Conservation (phyloP, 2,329 filamentous ascomycete genomes). For the Botrytis hyacinthi region DNA sequence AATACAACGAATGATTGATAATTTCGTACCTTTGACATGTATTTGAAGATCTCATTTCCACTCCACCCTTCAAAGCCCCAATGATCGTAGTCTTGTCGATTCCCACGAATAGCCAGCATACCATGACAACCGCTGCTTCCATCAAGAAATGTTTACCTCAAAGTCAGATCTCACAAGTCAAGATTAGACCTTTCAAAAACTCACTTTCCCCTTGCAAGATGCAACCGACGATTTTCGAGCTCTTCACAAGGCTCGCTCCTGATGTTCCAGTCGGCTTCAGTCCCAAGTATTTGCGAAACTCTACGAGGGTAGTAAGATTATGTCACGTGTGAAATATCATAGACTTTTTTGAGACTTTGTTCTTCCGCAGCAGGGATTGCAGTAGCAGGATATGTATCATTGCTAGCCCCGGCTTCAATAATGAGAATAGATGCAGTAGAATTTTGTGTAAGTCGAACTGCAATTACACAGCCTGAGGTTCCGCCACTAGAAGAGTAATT, state of each 20-base stretch:
- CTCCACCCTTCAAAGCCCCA: not conserved
- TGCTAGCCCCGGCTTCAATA: not conserved
- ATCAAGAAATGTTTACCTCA: not conserved
- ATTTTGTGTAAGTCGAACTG: not conserved
- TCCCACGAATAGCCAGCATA: not conserved
- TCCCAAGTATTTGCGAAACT: slow-evolving; percentile 1
- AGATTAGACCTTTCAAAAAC: not conserved
- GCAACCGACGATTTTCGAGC: not conserved
- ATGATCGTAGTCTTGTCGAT: not conserved
- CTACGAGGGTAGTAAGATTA: not conserved
- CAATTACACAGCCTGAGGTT: not conserved
- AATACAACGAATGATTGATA: not conserved
- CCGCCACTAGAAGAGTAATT: not conserved
- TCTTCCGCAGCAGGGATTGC: slow-evolving; percentile 2
- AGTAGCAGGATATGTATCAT: not conserved
- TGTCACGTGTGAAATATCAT: not conserved
- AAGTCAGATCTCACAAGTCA: not conserved
- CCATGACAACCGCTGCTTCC: slow-evolving; percentile 5
- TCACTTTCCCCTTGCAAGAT: not conserved
- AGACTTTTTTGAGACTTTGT: not conserved
- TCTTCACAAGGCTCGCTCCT: not conserved
- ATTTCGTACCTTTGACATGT: not conserved
- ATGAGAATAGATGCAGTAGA: not conserved
- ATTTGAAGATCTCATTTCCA: not conserved
- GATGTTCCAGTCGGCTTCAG: not conserved